A percentile compares a stretch with the other conserved stretches of the same genome.
phyloP scores from a whole-genome alignment of 805 yeast genomes.

The Pichia membranifaciens region DNA sequence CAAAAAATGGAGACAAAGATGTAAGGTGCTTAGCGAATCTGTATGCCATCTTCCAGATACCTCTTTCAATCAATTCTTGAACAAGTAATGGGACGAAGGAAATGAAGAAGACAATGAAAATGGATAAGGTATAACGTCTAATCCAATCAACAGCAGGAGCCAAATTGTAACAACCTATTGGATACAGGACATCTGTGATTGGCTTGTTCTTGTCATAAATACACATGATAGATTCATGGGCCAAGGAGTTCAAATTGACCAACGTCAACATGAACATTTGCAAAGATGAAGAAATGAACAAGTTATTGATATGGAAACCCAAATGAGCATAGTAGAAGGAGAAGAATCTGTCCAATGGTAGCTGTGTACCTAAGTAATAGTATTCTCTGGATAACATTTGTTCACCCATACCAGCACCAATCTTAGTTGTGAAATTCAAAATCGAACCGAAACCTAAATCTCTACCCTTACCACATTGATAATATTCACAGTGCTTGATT shows the following conservation, averaged over 20 bases:
- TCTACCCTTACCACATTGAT: constrained; percentile 89
- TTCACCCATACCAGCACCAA: constrained; percentile 94
- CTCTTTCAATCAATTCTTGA: constrained; percentile 78
- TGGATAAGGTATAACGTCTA: constrained; percentile 72
- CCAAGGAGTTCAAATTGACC: constrained; percentile 65
- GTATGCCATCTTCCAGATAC: constrained; percentile 67
- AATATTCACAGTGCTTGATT: constrained; percentile 81
- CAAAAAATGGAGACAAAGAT: constrained; percentile 75
- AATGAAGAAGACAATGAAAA: constrained; percentile 75
- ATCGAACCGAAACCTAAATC: constrained; percentile 85
- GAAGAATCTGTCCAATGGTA: constrained; percentile 74
- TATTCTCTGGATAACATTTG: constrained; percentile 82
- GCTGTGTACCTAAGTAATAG: constrained; percentile 72
- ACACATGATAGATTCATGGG: constrained; percentile 68
- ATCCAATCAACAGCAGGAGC: constrained; percentile 75
- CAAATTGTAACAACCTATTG: constrained; percentile 70
- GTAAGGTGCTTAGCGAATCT: constrained; percentile 63
- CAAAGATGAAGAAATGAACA: constrained; percentile 70
- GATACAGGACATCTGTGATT: constrained; percentile 57
- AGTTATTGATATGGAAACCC: constrained; percentile 79
- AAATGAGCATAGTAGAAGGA: constrained; percentile 84
- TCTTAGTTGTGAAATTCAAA: constrained; percentile 78
- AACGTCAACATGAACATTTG: constrained; percentile 66
- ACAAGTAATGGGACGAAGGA: constrained; percentile 73
- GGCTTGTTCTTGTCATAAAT: constrained; percentile 60